Evolutionary conservation across 495 filamentous ascomycete genomes (phyloP), one percentile per base, ranked within the genome.

Genomic region (Cercophora scortea): DNA sequence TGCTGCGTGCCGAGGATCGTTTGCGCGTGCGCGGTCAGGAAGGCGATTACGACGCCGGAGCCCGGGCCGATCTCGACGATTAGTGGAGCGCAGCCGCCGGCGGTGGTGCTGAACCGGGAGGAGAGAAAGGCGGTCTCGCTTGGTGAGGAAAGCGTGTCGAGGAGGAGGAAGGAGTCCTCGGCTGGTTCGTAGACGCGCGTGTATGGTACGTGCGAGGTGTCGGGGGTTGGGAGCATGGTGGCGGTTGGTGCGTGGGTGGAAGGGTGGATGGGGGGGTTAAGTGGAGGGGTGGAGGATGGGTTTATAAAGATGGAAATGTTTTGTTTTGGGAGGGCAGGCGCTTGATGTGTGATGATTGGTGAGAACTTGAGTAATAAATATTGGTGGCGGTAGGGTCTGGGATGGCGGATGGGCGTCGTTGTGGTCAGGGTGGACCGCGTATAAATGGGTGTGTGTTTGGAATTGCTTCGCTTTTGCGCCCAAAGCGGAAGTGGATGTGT

Each of bases 81-180:
- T 1, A 93, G 64, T 7, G 56, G 56, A 8, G 51, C 5, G 88
- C 86, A 25, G 45, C 32, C 25, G 41, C n/a, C n/a, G 39, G 12
- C 42, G 17, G 4, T 43, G 52, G 8, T 2, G 41, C 76, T 46
- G 74, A 96, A 90, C 42, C 80, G 80, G 9, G 69, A 38, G 25
- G 70, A 70, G 34, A 96, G 83, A 66, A 91, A 98, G 35, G 74
- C 53, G 6, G 79, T 86, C 68, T 95, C 88, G 11, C 78, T 63
- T 9, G 71, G 40, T 4, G 84, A 84, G n/a, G 90, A 89, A 32
- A 98, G 76, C 0, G 90, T 93, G 72, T 98, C 93, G 25, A 98
- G 79, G 35, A 98, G 76, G n/a, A 98, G 81, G 65, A 85, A 97
- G 15, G 89, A 94, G 69, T 98, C 93, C 70, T 96, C 93, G 10